Evolutionary conservation across 345 rosid genomes (phyloP), one percentile per base, ranked within the genome.

Genomic region (Lagerstroemia speciosa): DNA sequence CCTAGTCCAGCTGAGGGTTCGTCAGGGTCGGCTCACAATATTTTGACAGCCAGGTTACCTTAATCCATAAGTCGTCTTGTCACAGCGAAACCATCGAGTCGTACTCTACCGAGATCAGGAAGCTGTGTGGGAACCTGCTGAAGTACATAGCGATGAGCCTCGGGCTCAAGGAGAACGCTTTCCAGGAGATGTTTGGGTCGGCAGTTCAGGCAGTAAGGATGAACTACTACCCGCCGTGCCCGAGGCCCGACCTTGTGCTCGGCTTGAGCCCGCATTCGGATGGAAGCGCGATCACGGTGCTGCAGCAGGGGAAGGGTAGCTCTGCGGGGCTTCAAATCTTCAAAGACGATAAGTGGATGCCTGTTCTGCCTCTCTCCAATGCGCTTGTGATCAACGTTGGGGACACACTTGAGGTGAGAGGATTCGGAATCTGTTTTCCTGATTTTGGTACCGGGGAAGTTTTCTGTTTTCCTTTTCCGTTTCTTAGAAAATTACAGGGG

Each of bases 231-330:
- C 98, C 98, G 33, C 85, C 98, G 76, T 91, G 98, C 80, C 70
- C 96, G 70, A 84, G 92, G 71, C 98, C 98, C 52, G 96, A 93
- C 82, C 97, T 91, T 75, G 98, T 93, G 69, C 74, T 91, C 43
- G 98, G 98, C 19, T 88, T 93, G 36, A 93, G 98, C 68, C 98
- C 97, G 60, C 97, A 93, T 80, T 91, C 97, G 43, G 98, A 93
- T 81, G 98, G 98, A 50, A 93, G 98, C 83, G 98, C 96, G 62
- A 83, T 93, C 58, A 89, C 98, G 55, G 96, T 91, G 40, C 78
- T 93, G 75, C 98, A 91, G 79, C 98, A 93, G 71, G 81, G 78
- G 43, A 87, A 81, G 66, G 83, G 83, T 29, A 73, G 85, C 77
- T 77, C 86, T 52, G 90, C 76, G 26, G 97, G 97, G 27, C 93